Evolutionary conservation across 73 alveolate genomes (phyloP), one percentile per base, ranked within the genome.

Genomic region (Paramecium bursaria): DNA sequence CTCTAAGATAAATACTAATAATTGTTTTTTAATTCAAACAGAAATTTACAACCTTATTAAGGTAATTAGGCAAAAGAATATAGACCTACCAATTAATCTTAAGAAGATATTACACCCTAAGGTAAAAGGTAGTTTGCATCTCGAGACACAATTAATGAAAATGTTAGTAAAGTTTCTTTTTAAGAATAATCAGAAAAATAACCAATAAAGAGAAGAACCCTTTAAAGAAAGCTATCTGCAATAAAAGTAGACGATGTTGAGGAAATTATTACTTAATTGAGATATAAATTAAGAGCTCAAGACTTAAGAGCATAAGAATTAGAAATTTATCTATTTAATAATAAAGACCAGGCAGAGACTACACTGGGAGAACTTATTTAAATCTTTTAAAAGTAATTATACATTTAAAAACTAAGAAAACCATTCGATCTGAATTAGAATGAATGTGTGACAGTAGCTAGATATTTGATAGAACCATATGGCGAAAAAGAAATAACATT

Each of bases 391-490:
- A 39, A 39, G 49, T 39, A 39, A 7, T 5, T 39, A 7, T 39
- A 7, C 11, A 7, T 7, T 39, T 39, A 39, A 7, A 19, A 39
- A 67, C 22, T 25, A 33, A 67, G 33, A 13, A 67, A 67, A 42
- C 82, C 82, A 19, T 67, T 67, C 44, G 10, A 31, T 9, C 27
- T 67, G 21, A 67, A 67, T 67, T 44, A 67, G 19, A 67, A 67
- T 39, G 82, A 67, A 17, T 39, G 82, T 42, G 82, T 67, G 4
- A 15, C 22, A 10, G 33, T 67, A 31, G 26, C 82, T 13, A 3
- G 82, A 15, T 67, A 67, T 67, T 42, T 67, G 19, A 67, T 67
- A 39, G 82, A 67, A 19, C 82, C 82, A 21, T 67, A 67, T 67
- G 82, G 82, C 4, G 82, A 67, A 14, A 67, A 67, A 26, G 82